Conservation (phyloP, 2,329 filamentous ascomycete species). For the Monosporascus sp. region DNA sequence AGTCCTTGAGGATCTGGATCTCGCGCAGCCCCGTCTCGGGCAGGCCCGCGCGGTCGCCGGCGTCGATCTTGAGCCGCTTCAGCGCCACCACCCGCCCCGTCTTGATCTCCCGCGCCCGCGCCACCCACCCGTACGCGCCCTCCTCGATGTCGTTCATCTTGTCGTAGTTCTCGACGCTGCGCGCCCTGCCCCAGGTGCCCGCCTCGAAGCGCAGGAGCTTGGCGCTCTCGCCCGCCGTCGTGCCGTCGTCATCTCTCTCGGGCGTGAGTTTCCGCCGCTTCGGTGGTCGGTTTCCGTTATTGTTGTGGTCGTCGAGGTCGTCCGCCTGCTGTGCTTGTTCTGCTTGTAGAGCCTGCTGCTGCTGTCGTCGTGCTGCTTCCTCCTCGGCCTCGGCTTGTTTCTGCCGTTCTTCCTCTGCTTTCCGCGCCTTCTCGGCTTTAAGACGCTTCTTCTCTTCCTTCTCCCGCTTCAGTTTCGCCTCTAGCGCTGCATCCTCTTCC, state of each 20-base stretch:
- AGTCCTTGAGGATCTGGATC: conserved; percentile 83
- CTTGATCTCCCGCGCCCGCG: conserved; percentile 67
- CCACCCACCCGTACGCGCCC: conserved; percentile 92
- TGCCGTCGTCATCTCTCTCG: conserved; percentile 27
- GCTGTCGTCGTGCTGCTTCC: conserved; percentile 23
- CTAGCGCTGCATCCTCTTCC: conserved; percentile 71
- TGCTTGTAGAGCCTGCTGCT: conserved; percentile 13
- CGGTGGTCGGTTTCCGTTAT: conserved; percentile 34
- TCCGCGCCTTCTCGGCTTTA: conserved; percentile 76
- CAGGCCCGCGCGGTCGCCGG: conserved; percentile 66
- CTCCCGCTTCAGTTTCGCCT: conserved; percentile 67
- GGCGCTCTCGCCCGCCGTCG: conserved; percentile 26
- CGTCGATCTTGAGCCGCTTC: conserved; percentile 89
- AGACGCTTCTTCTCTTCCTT: conserved; percentile 85
- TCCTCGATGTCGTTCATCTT: conserved; percentile 96
- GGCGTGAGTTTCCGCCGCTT: conserved; percentile 59
- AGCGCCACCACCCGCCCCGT: conserved; percentile 82
- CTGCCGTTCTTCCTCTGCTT: conserved; percentile 46
- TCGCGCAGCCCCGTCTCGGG: conserved; percentile 90
- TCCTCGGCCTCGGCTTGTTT: conserved; percentile 28
- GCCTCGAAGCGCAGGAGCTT: conserved; percentile 68
- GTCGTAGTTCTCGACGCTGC: conserved; percentile 83
- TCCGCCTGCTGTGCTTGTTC: conserved; percentile 20
- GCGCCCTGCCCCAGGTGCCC: conserved; percentile 61
- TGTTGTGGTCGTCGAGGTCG: conserved; percentile 19